phyloP scores from a whole-genome alignment of 441 rosid species.

The Aquilaria agallochum region DNA sequence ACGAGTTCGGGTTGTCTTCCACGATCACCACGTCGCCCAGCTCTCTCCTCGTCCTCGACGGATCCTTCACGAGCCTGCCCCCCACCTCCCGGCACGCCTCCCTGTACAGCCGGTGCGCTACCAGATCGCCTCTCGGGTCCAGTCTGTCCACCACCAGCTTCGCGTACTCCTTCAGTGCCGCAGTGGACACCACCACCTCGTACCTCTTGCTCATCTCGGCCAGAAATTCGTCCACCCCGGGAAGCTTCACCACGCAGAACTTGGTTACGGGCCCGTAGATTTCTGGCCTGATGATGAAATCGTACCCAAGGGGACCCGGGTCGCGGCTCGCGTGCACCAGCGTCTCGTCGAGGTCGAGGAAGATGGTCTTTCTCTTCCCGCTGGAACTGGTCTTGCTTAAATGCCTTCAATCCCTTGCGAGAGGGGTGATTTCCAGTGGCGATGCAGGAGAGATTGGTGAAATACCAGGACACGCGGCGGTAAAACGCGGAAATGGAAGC shows the following conservation, averaged over 20 bases:
- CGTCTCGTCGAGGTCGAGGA: slow-evolving; percentile 83
- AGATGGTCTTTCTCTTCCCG: slow-evolving; percentile 42
- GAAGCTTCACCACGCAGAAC: slow-evolving; percentile 72
- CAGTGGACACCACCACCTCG: slow-evolving; percentile 76
- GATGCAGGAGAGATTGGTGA: slow-evolving; percentile 54
- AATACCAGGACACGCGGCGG: slow-evolving; percentile 48
- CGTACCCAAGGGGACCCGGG: slow-evolving; percentile 49
- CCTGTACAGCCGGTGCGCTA: slow-evolving; percentile 51
- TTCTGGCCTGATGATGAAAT: slow-evolving; percentile 51
- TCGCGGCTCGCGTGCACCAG: slow-evolving; percentile 62
- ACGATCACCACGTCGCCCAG: slow-evolving; percentile 54
- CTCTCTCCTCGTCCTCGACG: slow-evolving; percentile 52
- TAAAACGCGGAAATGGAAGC: slow-evolving; percentile 46
- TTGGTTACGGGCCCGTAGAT: slow-evolving; percentile 54
- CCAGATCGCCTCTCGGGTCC: slow-evolving; percentile 35
- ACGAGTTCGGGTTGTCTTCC: slow-evolving; percentile 70
- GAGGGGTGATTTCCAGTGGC: slow-evolving; percentile 16
- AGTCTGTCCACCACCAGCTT: slow-evolving; percentile 60
- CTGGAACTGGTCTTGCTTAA: slow-evolving; percentile 11
- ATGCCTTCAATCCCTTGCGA: slow-evolving; percentile 44
- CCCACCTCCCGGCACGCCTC: slow-evolving; percentile 57
- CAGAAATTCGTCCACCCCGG: slow-evolving; percentile 68
- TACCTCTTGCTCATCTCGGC: slow-evolving; percentile 37
- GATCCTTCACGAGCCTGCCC: slow-evolving; percentile 63
- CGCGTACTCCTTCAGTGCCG: slow-evolving; percentile 74